phyloP scores from a whole-genome alignment of 1,284 basidiomycete genomes.

The Irpex sp. region DNA sequence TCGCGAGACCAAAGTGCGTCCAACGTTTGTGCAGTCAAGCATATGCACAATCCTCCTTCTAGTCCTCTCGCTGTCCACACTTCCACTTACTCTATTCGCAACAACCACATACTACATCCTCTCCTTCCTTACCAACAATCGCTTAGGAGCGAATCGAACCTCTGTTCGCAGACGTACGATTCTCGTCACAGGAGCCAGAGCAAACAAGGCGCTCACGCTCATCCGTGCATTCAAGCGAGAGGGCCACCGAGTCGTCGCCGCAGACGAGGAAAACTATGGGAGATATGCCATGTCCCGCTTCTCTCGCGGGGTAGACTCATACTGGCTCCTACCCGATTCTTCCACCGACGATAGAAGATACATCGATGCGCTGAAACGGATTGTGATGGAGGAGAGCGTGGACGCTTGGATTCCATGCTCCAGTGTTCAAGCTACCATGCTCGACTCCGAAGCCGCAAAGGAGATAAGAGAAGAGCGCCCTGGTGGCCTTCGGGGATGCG shows the following conservation, averaged over 20 bases:
- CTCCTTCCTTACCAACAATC: not conserved
- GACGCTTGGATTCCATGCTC: constrained; percentile 16
- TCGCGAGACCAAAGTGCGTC: constrained; percentile 2
- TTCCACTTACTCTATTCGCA: constrained; percentile 2
- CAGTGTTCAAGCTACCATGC: constrained; percentile 13
- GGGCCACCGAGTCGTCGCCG: constrained; percentile 13
- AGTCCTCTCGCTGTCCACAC: not conserved
- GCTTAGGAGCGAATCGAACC: not conserved
- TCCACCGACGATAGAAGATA: constrained; percentile 5
- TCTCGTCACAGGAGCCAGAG: constrained; percentile 14
- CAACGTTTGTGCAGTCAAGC: constrained; percentile 2
- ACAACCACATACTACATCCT: not conserved
- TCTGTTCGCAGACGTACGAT: constrained; percentile 3
- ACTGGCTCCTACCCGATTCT: constrained; percentile 10
- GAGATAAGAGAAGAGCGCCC: constrained; percentile 4
- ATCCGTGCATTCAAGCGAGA: constrained; percentile 16
- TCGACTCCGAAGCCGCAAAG: constrained; percentile 13
- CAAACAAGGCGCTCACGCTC: constrained; percentile 16
- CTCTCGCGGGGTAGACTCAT: constrained; percentile 14
- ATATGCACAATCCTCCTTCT: constrained; percentile 2
- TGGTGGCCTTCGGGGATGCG: constrained; percentile 6
- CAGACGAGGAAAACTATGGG: constrained; percentile 15
- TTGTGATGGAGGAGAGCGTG: constrained; percentile 9
- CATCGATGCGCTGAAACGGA: constrained; percentile 8
- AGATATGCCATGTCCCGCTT: constrained; percentile 12